phyloP scores from a whole-genome alignment of 768 basidiomycete genomes.

The Paxillus ammoniavirescens region DNA sequence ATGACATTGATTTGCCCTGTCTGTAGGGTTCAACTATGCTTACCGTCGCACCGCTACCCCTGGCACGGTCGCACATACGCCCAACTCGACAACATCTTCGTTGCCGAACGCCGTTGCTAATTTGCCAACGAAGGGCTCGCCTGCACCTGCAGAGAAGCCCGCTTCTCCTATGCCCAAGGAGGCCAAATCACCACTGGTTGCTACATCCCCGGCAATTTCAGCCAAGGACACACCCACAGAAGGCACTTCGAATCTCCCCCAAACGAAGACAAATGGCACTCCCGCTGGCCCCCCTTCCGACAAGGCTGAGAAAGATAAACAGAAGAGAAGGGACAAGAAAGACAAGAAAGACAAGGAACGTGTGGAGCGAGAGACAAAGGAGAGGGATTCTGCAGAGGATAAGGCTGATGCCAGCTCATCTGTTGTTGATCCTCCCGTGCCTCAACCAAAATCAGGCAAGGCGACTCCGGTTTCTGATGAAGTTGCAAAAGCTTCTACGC shows the following conservation, averaged over 20 bases:
- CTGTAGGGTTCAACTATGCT: constrained; percentile 89
- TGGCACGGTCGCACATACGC: constrained; percentile 52
- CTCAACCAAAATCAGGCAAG: constrained; percentile 37
- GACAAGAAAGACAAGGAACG: constrained; percentile 59
- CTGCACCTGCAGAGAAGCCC: constrained; percentile 36
- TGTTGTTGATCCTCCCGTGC: constrained; percentile 19
- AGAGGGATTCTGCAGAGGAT: constrained; percentile 37
- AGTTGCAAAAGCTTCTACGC: constrained; percentile 19
- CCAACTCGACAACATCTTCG: constrained; percentile 53
- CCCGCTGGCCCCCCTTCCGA: constrained; percentile 37
- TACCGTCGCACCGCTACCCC: constrained; percentile 74
- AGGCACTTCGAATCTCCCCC: constrained; percentile 34
- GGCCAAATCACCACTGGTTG: constrained; percentile 34
- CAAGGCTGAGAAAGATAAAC: constrained; percentile 54
- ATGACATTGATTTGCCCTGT: constrained; percentile 6
- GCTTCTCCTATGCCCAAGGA: constrained; percentile 29
- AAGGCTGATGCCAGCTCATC: constrained; percentile 29
- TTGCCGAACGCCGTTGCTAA: constrained; percentile 42
- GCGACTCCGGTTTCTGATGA: constrained; percentile 35
- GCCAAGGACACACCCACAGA: constrained; percentile 29
- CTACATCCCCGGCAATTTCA: constrained; percentile 33
- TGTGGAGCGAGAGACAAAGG: constrained; percentile 40
- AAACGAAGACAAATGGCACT: constrained; percentile 32
- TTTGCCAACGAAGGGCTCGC: constrained; percentile 32
- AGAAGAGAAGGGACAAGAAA: constrained; percentile 62